Percentiles rank a stretch among this genome's conserved stretches.
Evolutionary conservation across 805 yeast genomes (phyloP).

Genomic region (Candida namnaoensis): DNA sequence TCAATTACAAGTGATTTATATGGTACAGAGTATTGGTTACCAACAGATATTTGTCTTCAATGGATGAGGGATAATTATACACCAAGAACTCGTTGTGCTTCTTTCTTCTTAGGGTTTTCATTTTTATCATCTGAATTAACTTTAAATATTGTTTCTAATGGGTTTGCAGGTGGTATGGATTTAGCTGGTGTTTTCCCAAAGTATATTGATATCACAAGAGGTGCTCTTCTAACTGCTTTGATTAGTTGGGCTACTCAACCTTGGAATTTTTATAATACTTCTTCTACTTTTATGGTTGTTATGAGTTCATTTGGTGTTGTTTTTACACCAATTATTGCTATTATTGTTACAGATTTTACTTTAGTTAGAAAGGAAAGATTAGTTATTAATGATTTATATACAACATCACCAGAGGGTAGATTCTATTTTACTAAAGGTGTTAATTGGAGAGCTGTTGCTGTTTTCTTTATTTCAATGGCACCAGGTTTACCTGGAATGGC

Average conservation of each 20-base stretch:
- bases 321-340: conserved; percentile 20
- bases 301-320: conserved; percentile 23
- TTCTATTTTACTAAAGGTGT: conserved; percentile 16
- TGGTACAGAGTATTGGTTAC: conserved; percentile 22
- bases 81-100: conserved; percentile 22
- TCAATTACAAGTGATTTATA: conserved; percentile 20
- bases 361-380: conserved; percentile 18
- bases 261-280: conserved; percentile 22
- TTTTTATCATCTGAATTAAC: conserved; percentile 21
- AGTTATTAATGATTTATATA: conserved; percentile 21
- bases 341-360: conserved; percentile 22
- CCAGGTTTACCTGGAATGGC: conserved; percentile 25
- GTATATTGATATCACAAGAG: conserved; percentile 10
- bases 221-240: conserved; percentile 20
- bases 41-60: conserved; percentile 19
- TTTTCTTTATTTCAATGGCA: conserved; percentile 14
- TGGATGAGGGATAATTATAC: conserved; percentile 24
- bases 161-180: conserved; percentile 15
- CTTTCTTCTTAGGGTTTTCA: conserved; percentile 22
- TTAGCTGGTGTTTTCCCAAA: neutral
- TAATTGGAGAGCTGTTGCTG: conserved; percentile 11
- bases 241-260: conserved; percentile 24
- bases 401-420: conserved; percentile 11
- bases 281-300: conserved; percentile 19
- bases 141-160: conserved; percentile 22